These are phyloP conservation scores for Apiotrichum domesticum DNA, from an alignment of 1,284 basidiomycete genomes.

Conservation along the genomic window DNA sequence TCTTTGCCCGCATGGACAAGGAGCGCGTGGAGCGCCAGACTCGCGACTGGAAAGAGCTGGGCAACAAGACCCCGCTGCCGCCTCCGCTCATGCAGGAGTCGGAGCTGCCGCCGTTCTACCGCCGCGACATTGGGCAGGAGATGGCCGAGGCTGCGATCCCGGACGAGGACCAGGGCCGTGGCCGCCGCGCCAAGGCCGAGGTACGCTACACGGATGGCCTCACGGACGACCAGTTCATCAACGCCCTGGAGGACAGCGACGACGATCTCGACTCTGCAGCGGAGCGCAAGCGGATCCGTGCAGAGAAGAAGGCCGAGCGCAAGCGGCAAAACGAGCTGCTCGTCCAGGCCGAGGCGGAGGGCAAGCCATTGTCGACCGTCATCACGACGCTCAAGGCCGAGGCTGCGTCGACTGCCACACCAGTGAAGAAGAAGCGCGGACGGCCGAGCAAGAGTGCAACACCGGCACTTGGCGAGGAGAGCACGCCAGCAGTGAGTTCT, in stretches of 20 bases:
- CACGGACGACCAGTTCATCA: conserved; percentile 87
- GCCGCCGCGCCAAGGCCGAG: conserved; percentile 71
- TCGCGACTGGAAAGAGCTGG: conserved; percentile 66
- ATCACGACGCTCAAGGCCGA: conserved; percentile 24
- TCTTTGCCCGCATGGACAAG: conserved; percentile 81
- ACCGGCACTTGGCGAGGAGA: conserved; percentile 35
- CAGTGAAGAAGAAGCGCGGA: conserved; percentile 38
- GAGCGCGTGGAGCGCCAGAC: conserved; percentile 68
- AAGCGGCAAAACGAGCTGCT: conserved; percentile 37
- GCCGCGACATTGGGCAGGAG: conserved; percentile 52
- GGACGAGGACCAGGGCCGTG: conserved; percentile 71
- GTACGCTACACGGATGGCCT: conserved; percentile 94
- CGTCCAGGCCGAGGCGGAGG: conserved; percentile 38
- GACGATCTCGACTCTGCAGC: conserved; percentile 63
- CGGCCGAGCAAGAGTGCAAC: conserved; percentile 38
- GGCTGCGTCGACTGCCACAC: conserved; percentile 3
- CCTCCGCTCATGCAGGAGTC: conserved; percentile 75
- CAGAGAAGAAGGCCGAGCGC: conserved; percentile 33
- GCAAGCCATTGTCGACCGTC: conserved; percentile 33
- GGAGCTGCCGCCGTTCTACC: conserved; percentile 91
- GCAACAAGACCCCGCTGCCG: conserved; percentile 73
- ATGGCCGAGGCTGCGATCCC: conserved; percentile 43
- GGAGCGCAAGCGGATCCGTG: conserved; percentile 31
- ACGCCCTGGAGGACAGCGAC: conserved; percentile 75
- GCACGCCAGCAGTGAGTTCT: conserved; percentile 30